Base-by-base conservation (phyloP, 202 grass and related monocot genomes). In the Brachypodium distachyon region DNA sequence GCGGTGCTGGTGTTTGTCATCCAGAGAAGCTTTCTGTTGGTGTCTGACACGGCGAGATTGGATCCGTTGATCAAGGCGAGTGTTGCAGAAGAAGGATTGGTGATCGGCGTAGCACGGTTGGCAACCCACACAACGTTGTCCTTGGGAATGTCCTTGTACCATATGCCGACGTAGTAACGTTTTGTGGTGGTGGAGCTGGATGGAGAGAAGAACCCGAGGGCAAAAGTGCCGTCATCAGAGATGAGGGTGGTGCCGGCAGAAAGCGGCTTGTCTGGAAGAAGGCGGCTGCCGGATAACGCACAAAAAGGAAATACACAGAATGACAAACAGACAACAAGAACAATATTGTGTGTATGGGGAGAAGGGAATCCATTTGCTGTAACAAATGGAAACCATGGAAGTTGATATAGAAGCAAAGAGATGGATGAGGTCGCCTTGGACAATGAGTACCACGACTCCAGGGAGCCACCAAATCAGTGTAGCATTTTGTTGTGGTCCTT, bases 71-170 rank as follows among this genome's bases (percentile, higher is more conserved):
- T 81, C 44, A 70, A 64, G 16, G 62, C 59, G 2, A 83, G 77
- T 50, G 37, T 27, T 18, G 74, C 60, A 12, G 77, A 72, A 13
- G 73, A 53, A 22, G 82, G 33, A 67, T 81, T 82, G 3, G 12
- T 4, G 12, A 92, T 61, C 0, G 90, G 79, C 2, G 32, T 67
- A 3, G 62, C 74, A 12, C 82, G 83, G 27, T 92, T 92, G 59
- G 90, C 86, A 18, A 88, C 79, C 90, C 90, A 88, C 50, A 92
- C 61, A 0, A 88, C 4, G 4, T 70, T 77, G 23, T 40, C 23
- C 18, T 63, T 19, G 17, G 32, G 62, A 7, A 81, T 84, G 11
- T 82, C 77, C 1, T 22, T 81, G 74, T 88, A 88, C 90, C 90
- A 83, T 53, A 88, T 53, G 16, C 82, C 86, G 18, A 86, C 21